These are phyloP conservation scores for Syzygium grande DNA, from an alignment of 345 rosid genomes.

Conservation along the genomic window DNA sequence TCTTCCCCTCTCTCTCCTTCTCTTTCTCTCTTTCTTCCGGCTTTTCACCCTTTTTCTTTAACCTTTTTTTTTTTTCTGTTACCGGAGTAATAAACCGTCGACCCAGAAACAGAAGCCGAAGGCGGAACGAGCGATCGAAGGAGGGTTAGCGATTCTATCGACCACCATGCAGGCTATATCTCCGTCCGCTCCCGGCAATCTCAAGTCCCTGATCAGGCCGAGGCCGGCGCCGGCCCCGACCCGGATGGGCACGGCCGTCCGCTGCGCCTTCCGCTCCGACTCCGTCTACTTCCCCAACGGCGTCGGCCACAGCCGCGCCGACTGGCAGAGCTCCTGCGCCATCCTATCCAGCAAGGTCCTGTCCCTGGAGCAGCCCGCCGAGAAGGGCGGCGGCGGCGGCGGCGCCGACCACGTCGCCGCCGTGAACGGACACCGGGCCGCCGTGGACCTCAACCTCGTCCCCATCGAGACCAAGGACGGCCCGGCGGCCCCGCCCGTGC, in stretches of 20 bases:
- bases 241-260: constrained; percentile 1
- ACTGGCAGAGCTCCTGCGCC: constrained; percentile 87
- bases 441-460: constrained; percentile 45
- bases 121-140: background rate
- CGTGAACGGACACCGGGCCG: constrained; percentile 47
- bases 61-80: background rate
- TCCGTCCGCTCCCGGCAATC: background rate
- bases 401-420: constrained; percentile 31
- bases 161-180: constrained; percentile 31
- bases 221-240: background rate
- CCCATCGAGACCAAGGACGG: constrained; percentile 28
- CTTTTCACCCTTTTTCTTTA: background rate
- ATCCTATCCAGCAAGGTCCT: constrained; percentile 59
- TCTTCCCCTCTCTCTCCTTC: background rate
- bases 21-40: background rate
- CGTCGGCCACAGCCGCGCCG: constrained; percentile 30
- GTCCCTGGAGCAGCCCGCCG: constrained; percentile 28
- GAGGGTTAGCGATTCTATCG: background rate
- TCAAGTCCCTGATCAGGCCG: background rate
- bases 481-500: background rate
- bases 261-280: constrained; percentile 38
- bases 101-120: background rate
- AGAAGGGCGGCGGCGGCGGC: background rate
- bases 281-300: constrained; percentile 34
- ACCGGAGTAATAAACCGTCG: background rate